A percentile compares a stretch with the other conserved stretches of the same genome.
Evolutionary conservation across 2,329 filamentous ascomycete genomes (phyloP).

Genomic region (Colletotrichum simmondsii): DNA sequence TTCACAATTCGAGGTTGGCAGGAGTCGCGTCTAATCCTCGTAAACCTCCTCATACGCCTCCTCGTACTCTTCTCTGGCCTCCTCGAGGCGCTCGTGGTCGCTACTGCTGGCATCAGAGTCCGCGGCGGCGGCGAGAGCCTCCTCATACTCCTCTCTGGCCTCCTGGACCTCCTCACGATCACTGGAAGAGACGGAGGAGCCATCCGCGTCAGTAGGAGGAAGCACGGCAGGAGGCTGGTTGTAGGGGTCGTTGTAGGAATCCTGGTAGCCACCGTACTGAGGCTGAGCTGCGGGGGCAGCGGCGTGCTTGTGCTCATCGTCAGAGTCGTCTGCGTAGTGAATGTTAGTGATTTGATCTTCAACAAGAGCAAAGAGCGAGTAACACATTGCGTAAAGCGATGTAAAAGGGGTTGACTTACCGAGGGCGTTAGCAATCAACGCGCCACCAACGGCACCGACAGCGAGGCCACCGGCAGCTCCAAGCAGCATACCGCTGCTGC

Average conservation of each 20-base stretch:
- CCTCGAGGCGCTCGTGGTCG: constrained; percentile 62
- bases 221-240: constrained; percentile 47
- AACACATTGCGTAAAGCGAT: not conserved
- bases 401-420: constrained; percentile 50
- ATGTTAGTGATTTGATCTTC: not conserved
- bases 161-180: constrained; percentile 55
- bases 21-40: constrained; percentile 33
- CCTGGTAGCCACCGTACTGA: constrained; percentile 33
- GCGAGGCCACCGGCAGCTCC: constrained; percentile 70
- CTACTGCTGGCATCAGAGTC: constrained; percentile 61
- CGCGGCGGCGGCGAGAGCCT: constrained; percentile 50
- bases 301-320: constrained; percentile 32
- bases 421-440: constrained; percentile 66
- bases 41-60: constrained; percentile 61
- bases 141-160: constrained; percentile 56
- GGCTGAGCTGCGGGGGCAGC: constrained; percentile 27
- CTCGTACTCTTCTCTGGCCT: constrained; percentile 61
- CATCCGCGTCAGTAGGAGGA: constrained; percentile 52
- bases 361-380: not conserved
- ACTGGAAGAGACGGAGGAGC: constrained; percentile 52
- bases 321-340: constrained; percentile 28
- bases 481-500: constrained; percentile 65
- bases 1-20: not conserved
- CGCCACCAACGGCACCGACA: constrained; percentile 67
- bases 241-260: constrained; percentile 28